A percentile compares a stretch with the other conserved stretches of the same genome.
These are phyloP conservation scores for Pichia nanzhaoensis DNA, from an alignment of 805 yeast species.

Conservation along the genomic window DNA sequence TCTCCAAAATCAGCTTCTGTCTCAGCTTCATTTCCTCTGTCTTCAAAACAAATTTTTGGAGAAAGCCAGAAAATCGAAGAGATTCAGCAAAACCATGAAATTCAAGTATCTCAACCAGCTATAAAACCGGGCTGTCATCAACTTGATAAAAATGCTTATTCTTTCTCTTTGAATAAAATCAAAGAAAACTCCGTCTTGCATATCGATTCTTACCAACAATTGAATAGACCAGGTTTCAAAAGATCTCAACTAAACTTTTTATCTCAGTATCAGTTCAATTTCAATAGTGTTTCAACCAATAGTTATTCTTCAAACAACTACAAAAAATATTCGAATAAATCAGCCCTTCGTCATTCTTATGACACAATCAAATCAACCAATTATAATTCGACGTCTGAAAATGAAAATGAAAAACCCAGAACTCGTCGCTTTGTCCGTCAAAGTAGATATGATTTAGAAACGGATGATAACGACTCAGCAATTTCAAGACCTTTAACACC, in stretches of 20 bases:
- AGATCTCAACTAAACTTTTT: conserved; percentile 45
- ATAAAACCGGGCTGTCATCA: background rate
- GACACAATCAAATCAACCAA: conserved; percentile 8
- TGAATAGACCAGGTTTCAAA: conserved; percentile 39
- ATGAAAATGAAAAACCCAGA: conserved; percentile 44
- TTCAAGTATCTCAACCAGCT: too few relatives aligned
- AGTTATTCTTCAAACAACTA: background rate
- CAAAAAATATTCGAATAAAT: conserved; percentile 4
- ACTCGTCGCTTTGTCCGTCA: conserved; percentile 45
- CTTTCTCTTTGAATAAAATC: background rate
- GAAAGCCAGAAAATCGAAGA: too few relatives aligned
- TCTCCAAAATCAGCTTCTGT: conserved; percentile 9
- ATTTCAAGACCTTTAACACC: conserved; percentile 31
- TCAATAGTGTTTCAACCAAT: conserved; percentile 12
- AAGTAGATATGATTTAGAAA: conserved; percentile 27
- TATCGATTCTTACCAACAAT: conserved; percentile 45
- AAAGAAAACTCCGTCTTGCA: conserved; percentile 21
- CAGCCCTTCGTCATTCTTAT: conserved; percentile 5
- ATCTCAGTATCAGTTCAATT: conserved; percentile 39
- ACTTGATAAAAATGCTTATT: background rate
- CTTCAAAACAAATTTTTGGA: too few relatives aligned
- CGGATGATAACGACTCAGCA: conserved; percentile 20
- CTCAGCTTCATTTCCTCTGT: background rate
- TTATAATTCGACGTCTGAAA: conserved; percentile 26
- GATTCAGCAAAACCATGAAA: too few relatives aligned